Base-by-base conservation (phyloP, 495 filamentous ascomycete species). In the Aspergillus olivimuriae region DNA sequence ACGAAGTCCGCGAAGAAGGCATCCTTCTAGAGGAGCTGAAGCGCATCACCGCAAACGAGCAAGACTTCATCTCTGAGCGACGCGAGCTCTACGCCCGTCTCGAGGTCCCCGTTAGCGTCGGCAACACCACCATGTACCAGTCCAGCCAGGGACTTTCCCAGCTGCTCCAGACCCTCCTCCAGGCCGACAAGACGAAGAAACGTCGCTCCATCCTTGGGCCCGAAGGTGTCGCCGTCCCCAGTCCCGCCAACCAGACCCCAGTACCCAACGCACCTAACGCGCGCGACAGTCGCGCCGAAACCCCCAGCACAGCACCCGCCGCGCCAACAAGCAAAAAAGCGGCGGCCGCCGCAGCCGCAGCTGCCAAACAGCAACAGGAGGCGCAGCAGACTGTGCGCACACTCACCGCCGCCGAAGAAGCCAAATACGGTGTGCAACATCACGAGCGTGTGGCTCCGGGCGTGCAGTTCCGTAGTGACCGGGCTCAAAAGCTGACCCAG, bases 1-100 rank as follows among this genome's bases (percentile, higher is more conserved):
- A 94, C 31, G 89, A 97, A 63, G 82, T 89, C 3, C 80, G 84
- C 43, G 92, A 98, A 53, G 92, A 98, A 63, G 86, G 92, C 52
- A 80, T 86, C 43, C 70, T 97, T 1, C 75, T 98, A 4, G 72
- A 84, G 35, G 92, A 98, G 57, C 77, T 98, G 23, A 89, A 89
- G 52, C 82, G 94, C 44, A 95, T 98, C 48, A 75, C 90, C 28
- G 77, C 79, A 47, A 80, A 84, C 45, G 84, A 91, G 45, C 84
- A 91, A 47, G 79, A 74, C 48, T 81, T 95, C 51, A 82, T 88
- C 53, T 80, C 86, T 48, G 89, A 95, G 53, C 88, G 91, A 33
- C 76, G 81, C 51, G 92, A 97, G 56, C 77, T 97, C n/a, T 92
- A 92, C 62, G 76, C 80, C 45, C 80, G 89, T 43, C 81, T 97